phyloP scores from a whole-genome alignment of 352 stramenopile species.

The Globisporangium paddicum region DNA sequence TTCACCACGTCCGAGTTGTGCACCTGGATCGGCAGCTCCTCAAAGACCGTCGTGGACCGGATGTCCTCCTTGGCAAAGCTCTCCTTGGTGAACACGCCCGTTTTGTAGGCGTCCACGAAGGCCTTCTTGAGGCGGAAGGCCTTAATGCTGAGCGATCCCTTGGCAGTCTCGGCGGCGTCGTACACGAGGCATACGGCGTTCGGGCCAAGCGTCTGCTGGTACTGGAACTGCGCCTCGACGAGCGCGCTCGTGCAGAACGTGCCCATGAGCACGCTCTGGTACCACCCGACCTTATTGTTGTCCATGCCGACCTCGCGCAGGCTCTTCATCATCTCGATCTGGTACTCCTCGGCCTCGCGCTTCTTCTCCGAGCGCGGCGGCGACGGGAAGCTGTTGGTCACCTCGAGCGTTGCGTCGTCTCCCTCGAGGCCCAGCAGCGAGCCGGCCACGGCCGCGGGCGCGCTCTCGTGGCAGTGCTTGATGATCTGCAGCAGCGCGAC shows the following conservation, averaged over 20 bases:
- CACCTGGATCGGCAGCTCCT: constrained; percentile 95
- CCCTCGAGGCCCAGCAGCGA: constrained; percentile 95
- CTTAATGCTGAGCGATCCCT: constrained; percentile 94
- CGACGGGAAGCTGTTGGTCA: constrained; percentile 98
- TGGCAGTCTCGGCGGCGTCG: constrained; percentile 94
- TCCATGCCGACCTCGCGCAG: constrained; percentile 97
- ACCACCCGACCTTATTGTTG: constrained; percentile 99
- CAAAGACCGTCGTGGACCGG: constrained; percentile 88
- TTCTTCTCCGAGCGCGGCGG: constrained; percentile 77
- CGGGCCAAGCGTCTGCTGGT: constrained; percentile 95
- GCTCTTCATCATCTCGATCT: constrained; percentile 99
- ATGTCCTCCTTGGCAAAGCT: constrained; percentile 80
- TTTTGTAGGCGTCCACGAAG: constrained; percentile 92
- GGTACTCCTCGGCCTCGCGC: constrained; percentile 91
- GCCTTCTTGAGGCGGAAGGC: constrained; percentile 94
- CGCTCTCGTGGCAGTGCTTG: constrained; percentile 97
- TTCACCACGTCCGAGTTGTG: constrained; percentile 94
- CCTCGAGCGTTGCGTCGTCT: constrained; percentile 84
- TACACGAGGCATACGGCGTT: constrained; percentile 98
- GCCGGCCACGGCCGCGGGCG: constrained; percentile 92
- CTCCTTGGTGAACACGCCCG: constrained; percentile 76
- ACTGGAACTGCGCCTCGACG: constrained; percentile 95
- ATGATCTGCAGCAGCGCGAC: constrained; percentile 93
- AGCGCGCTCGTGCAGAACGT: constrained; percentile 94
- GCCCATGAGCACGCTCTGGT: constrained; percentile 96